These are phyloP conservation scores for Stereocaulon alpinum DNA, from an alignment of 495 filamentous ascomycete genomes.

Conservation along the genomic window DNA sequence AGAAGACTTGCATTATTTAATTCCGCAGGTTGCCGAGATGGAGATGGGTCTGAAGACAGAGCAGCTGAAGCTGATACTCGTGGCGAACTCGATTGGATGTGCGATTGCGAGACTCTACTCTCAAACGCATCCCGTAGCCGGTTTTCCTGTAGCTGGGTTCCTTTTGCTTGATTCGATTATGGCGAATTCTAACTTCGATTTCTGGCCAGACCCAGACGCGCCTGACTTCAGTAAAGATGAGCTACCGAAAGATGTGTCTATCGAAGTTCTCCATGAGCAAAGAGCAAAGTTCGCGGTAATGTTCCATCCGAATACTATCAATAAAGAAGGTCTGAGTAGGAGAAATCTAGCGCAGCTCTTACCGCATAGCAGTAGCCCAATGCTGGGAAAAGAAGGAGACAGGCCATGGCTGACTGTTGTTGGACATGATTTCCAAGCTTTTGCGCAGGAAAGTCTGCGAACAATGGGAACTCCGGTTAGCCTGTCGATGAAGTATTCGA, in stretches of 20 bases:
- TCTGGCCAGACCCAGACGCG: conserved; percentile 50
- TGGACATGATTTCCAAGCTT: conserved; percentile 50
- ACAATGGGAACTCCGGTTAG: conserved; percentile 31
- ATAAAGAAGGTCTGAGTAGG: conserved; percentile 46
- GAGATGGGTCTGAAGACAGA: conserved; percentile 18
- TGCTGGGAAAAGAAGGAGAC: conserved; percentile 31
- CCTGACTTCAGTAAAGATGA: conserved; percentile 33
- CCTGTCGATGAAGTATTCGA: conserved; percentile 41
- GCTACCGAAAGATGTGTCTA: conserved; percentile 36
- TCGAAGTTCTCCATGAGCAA: conserved; percentile 36
- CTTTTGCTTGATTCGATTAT: conserved; percentile 54
- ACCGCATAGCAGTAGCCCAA: conserved; percentile 39
- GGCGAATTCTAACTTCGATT: conserved; percentile 48
- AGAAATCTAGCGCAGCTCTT: conserved; percentile 39
- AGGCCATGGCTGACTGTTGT: conserved; percentile 44
- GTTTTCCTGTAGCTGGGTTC: conserved; percentile 37
- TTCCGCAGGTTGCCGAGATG: conserved; percentile 30
- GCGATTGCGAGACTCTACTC: conserved; percentile 48
- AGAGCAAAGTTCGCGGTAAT: conserved; percentile 30
- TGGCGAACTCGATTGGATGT: conserved; percentile 51
- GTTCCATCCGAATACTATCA: conserved; percentile 47
- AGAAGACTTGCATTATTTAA: conserved; percentile 42
- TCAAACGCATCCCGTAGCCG: conserved; percentile 37
- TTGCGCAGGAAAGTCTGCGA: conserved; percentile 40
- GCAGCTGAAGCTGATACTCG: conserved; percentile 34